These are phyloP conservation scores for Naganishia onofrii DNA, from an alignment of 768 basidiomycete genomes.

Conservation along the genomic window DNA sequence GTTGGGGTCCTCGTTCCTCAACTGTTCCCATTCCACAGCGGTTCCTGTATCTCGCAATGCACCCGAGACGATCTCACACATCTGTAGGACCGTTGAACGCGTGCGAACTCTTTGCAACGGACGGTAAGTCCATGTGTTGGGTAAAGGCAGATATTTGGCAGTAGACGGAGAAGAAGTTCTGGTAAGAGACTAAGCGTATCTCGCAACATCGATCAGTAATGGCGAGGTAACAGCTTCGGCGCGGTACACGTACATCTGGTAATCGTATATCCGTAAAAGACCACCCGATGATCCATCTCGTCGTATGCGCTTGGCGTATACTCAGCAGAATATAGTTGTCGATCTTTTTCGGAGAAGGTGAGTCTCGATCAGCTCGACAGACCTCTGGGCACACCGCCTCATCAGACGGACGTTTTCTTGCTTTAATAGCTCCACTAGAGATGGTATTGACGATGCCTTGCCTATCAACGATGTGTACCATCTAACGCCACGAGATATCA, in stretches of 20 bases:
- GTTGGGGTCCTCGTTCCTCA: background rate
- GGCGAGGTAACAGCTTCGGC: background rate
- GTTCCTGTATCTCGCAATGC: constrained; percentile 26
- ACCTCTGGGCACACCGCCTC: background rate
- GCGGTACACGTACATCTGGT: constrained; percentile 67
- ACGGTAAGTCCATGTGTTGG: constrained; percentile 36
- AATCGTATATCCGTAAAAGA: constrained; percentile 65
- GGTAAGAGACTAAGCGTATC: background rate
- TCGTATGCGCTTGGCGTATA: constrained; percentile 79
- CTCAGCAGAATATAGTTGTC: constrained; percentile 81
- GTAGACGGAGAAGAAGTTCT: constrained; percentile 31
- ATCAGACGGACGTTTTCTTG: constrained; percentile 52
- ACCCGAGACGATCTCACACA: constrained; percentile 25
- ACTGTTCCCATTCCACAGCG: constrained; percentile 23
- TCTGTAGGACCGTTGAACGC: background rate
- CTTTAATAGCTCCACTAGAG: constrained; percentile 62
- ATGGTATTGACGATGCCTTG: constrained; percentile 69
- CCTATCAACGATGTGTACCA: constrained; percentile 96
- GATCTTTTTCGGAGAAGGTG: constrained; percentile 58
- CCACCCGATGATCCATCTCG: constrained; percentile 92
- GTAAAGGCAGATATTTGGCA: constrained; percentile 27
- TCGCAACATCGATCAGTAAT: background rate
- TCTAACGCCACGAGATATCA: constrained; percentile 1
- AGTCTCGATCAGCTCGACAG: too few relatives aligned
- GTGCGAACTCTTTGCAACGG: constrained; percentile 27